A percentile compares a stretch with the other conserved stretches of the same genome.
Conservation (phyloP, 169 alveolate genomes). For the Plasmodium knowlesi region DNA sequence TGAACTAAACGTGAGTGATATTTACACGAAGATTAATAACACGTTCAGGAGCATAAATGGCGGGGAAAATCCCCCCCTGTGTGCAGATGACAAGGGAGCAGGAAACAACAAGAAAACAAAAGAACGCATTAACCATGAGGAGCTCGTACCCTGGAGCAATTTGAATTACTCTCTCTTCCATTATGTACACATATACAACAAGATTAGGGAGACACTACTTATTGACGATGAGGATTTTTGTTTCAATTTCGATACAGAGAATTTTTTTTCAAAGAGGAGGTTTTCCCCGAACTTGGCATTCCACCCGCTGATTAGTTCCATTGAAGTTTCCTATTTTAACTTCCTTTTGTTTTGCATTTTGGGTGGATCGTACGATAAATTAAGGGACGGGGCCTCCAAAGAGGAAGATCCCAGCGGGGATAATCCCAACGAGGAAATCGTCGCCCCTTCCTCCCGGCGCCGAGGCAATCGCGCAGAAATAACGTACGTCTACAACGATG, state of each 20-base stretch:
- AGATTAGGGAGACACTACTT: slow-evolving; percentile 16
- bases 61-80: neutral
- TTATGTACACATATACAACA: slow-evolving; percentile 23
- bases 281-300: slow-evolving; percentile 2
- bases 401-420: neutral
- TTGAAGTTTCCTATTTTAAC: slow-evolving; percentile 47
- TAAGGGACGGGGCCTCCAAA: too few species aligned
- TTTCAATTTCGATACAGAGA: slow-evolving; percentile 18
- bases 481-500: neutral
- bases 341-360: slow-evolving; percentile 29
- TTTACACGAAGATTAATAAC: slow-evolving; percentile 12
- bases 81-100: neutral
- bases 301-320: slow-evolving; percentile 42
- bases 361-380: neutral
- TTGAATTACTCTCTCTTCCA: slow-evolving; percentile 46
- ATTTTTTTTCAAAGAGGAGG: slow-evolving; percentile 24
- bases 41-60: slow-evolving; percentile 1
- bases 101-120: neutral
- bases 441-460: neutral
- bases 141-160: slow-evolving; percentile 16
- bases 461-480: neutral
- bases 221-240: slow-evolving; percentile 65
- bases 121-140: neutral
- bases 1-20: slow-evolving; percentile 20
- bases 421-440: neutral